Conservation (phyloP, 164 flowering plant species). For the Vitis rupestris region DNA sequence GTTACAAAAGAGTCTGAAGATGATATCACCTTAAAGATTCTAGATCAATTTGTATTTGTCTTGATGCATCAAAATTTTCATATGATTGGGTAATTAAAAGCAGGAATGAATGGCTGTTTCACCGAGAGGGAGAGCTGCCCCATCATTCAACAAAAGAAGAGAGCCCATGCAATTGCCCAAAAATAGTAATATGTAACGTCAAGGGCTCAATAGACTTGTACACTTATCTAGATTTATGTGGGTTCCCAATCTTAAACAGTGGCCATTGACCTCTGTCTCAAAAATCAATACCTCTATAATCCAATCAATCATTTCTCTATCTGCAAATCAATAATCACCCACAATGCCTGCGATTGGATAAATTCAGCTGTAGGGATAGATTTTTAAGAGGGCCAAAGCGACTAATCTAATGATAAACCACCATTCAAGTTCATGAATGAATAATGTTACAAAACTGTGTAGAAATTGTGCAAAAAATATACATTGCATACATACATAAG, state of each 20-base stretch:
- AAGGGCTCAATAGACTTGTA: background rate
- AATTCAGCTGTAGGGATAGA: too few relatives aligned
- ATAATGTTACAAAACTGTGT: conserved; percentile 33
- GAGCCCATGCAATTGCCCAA: background rate
- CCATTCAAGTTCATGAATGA: conserved; percentile 17
- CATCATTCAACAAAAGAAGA: background rate
- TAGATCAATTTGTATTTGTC: too few relatives aligned
- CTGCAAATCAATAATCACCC: too few relatives aligned
- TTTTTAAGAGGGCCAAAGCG: too few relatives aligned
- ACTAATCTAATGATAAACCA: background rate
- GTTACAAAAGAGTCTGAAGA: too few relatives aligned
- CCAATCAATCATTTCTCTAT: background rate
- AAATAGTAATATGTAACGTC: background rate
- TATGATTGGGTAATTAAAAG: too few relatives aligned
- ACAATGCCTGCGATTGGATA: too few relatives aligned
- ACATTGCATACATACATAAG: conserved; percentile 22
- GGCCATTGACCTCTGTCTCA: background rate
- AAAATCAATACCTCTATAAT: background rate
- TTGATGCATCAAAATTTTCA: too few relatives aligned
- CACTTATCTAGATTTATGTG: conserved; percentile 6
- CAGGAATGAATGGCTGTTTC: too few relatives aligned
- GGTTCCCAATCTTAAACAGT: conserved; percentile 11
- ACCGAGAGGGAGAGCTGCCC: too few relatives aligned
- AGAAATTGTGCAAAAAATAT: conserved; percentile 18
- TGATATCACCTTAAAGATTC: too few relatives aligned